These are phyloP conservation scores for Setaria viridis DNA, from an alignment of 202 grass and related monocot genomes.

Conservation along the genomic window DNA sequence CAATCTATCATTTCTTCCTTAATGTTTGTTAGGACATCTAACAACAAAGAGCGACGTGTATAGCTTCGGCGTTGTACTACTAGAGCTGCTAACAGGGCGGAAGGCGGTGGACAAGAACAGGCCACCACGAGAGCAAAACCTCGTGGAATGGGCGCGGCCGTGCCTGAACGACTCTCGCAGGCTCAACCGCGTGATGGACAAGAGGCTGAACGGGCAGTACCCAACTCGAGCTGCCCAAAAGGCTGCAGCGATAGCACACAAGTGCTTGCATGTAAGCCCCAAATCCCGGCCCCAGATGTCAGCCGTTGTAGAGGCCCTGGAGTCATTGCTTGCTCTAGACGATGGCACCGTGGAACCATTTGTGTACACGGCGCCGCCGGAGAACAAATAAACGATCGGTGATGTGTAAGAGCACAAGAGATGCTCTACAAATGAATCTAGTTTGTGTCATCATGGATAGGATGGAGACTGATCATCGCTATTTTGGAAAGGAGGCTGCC, in stretches of 20 bases:
- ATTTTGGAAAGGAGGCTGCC: too few relatives aligned
- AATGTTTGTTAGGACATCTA: slow-evolving; percentile 55
- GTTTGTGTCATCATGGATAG: too few relatives aligned
- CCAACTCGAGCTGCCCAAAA: slow-evolving; percentile 48
- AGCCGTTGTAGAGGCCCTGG: slow-evolving; percentile 51
- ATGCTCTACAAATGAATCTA: neutral
- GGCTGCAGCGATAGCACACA: slow-evolving; percentile 52
- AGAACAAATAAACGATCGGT: slow-evolving; percentile 21
- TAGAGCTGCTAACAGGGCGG: slow-evolving; percentile 62
- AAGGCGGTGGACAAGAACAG: slow-evolving; percentile 61
- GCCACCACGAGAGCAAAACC: slow-evolving; percentile 57
- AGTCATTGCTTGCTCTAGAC: slow-evolving; percentile 54
- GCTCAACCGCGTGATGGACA: slow-evolving; percentile 57
- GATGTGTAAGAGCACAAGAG: neutral
- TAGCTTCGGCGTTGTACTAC: slow-evolving; percentile 61
- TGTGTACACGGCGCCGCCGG: slow-evolving; percentile 53
- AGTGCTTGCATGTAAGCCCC: slow-evolving; percentile 52
- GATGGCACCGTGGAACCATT: slow-evolving; percentile 53
- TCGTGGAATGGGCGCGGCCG: slow-evolving; percentile 65
- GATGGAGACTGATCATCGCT: too few relatives aligned
- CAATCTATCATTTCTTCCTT: neutral
- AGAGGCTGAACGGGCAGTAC: slow-evolving; percentile 54
- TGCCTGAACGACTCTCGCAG: slow-evolving; percentile 49
- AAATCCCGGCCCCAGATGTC: slow-evolving; percentile 73
- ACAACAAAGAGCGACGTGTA: slow-evolving; percentile 72